Base-by-base conservation (phyloP, 2,329 filamentous ascomycete genomes). In the Pseudogymnoascus sp. region DNA sequence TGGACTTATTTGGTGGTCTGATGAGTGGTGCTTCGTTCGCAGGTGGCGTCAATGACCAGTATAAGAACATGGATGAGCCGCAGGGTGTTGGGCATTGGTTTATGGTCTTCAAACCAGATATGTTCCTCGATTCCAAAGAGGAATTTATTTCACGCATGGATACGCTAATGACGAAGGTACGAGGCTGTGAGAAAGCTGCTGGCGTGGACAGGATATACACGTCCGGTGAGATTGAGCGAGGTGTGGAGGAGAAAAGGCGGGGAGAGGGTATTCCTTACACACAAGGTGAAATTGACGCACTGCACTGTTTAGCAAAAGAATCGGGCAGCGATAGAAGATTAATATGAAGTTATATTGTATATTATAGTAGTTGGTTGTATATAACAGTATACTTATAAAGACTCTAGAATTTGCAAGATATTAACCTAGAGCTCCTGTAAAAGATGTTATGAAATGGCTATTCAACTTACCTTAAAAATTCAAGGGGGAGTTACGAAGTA, bases 1-100 rank as follows among this genome's bases (percentile, higher is more conserved):
- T 86, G 84, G 83, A 86, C 68, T 79, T 86, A 33, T 85, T 86
- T 68, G 84, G 80, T 2, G 84, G 83, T 5, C 76, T 80, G 0
- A 65, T 86, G 7, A 84, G 82, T 3, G 84, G 83, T 1, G 80
- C 79, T 58, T 81, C 82, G 0, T 86, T 85, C 70, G 84, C 81
- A 3, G 83, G 83, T 0, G 72, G 82, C 84, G 61, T 84, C 78
- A 0, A 63, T 27, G 79, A 80, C 61, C 84, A 83, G 0, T 86
- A 86, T 71, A 81, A 84, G 68, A 81, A 84, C 69, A 75, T 79
- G 8, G 77, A 75, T 0, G 77, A 75, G 63, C 77, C 79, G 21
- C 79, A 80, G 12, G 78, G 82, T 68, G 81, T 84, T 1, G 81
- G 81, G 0, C 81, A 84, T 68, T 83, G 82, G 59, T 70, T 84